phyloP scores from a whole-genome alignment of 768 basidiomycete species.

The Infundibulicybe gibba region DNA sequence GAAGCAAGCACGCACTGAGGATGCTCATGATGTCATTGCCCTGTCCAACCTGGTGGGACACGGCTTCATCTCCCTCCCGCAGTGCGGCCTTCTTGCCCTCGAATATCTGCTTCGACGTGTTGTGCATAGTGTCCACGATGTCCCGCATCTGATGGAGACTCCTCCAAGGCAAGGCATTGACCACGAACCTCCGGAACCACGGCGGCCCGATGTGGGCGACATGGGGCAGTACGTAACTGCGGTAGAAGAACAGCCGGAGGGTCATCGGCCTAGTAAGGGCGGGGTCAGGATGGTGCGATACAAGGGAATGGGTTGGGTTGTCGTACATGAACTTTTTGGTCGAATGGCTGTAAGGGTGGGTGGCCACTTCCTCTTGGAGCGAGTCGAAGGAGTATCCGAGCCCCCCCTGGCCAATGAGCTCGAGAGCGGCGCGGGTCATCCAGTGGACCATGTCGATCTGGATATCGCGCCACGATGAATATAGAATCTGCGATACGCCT shows the following conservation, averaged over 20 bases:
- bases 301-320: not conserved
- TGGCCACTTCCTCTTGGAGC: not conserved
- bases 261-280: not conserved
- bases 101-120: constrained; percentile 26
- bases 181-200: constrained; percentile 26
- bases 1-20: constrained; percentile 13
- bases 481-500: not conserved
- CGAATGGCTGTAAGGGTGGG: not conserved
- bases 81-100: constrained; percentile 28
- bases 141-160: constrained; percentile 20
- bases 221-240: constrained; percentile 20
- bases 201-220: constrained; percentile 26
- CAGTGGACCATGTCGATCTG: constrained; percentile 25
- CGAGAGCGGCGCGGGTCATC: not conserved
- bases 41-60: constrained; percentile 21
- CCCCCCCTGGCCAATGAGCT: not conserved
- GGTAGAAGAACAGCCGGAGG: constrained; percentile 9
- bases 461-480: not conserved
- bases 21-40: constrained; percentile 28
- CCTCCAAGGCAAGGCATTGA: constrained; percentile 23
- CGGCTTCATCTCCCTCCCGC: constrained; percentile 18
- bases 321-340: constrained; percentile 7
- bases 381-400: not conserved
- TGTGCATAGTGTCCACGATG: constrained; percentile 30
- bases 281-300: no score